Conservation (phyloP, 73 alveolate species). For the Tetrahymena elliotti region DNA sequence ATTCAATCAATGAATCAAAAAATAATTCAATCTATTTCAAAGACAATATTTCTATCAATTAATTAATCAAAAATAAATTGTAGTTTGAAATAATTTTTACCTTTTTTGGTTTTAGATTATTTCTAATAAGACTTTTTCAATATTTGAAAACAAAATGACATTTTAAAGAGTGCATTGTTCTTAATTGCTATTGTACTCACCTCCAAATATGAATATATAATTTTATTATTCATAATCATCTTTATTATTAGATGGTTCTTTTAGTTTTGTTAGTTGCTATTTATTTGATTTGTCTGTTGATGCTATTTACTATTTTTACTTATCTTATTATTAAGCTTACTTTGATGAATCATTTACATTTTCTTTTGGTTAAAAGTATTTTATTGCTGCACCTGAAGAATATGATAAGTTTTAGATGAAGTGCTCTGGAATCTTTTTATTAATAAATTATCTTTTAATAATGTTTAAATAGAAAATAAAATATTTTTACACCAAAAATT, state of each 20-base stretch:
- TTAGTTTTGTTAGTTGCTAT: too few species aligned
- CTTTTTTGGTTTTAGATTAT: neutral
- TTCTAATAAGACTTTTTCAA: neutral
- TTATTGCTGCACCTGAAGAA: neutral
- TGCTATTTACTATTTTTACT: neutral
- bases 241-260: neutral
- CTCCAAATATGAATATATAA: neutral
- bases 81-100: neutral
- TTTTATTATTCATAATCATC: neutral
- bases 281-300: neutral
- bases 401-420: neutral
- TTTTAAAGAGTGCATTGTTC: neutral
- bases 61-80: too few species aligned
- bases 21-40: too few species aligned
- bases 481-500: neutral
- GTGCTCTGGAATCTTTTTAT: neutral
- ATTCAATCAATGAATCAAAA: too few species aligned
- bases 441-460: neutral
- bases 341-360: neutral
- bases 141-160: neutral
- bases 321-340: neutral
- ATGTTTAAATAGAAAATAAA: neutral
- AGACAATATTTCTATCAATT: too few species aligned
- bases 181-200: neutral
- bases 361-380: neutral